Evolutionary conservation across 116 monocot species (phyloP), one percentile per base, ranked within the genome.

Genomic region (Zostera marina): DNA sequence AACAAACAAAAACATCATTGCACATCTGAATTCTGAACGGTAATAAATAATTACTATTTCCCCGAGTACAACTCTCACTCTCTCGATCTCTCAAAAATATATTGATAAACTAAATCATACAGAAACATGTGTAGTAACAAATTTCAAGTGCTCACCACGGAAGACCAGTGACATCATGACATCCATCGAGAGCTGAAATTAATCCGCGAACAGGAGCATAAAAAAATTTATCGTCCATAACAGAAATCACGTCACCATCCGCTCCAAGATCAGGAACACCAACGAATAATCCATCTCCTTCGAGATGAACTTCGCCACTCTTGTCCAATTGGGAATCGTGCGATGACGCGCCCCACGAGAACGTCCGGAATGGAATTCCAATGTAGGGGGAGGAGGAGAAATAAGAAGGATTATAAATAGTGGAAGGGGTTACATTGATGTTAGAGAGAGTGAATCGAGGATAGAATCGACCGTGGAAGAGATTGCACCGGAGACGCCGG

Each of bases 101-200:
- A 19, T 51, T 20, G 17, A 51, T 16, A 51, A 51, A 51, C n/a
- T 13, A 2, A 7, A 51, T 3, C 5, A 45, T 11, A 45, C 12
- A 19, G 15, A 21, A 51, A 2, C 49, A 20, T 16, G 8, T 51
- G 8, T 9, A 19, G 49, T 21, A 51, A n/a, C 17, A 59, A 26
- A 24, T 3, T 16, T 24, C n/a, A 45, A 16, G 54, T 11, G 22
- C 66, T 66, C 65, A 80, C 84, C 84, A 84, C 17, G 84, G 77
- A 53, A 84, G 59, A 45, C 80, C 77, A 39, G 70, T 74, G 61
- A 72, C 32, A 11, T 74, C 72, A 65, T 84, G 84, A 62, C 49
- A 77, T 21, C 73, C 84, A 41, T 84, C 84, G 41, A 84, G 66
- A 42, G 74, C 51, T 1, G 55, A 64, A 15, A 74, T 66, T 6